Evolutionary conservation across 2,329 filamentous ascomycete species (phyloP), one percentile per base, ranked within the genome.

Genomic region (Colletotrichum salicis): DNA sequence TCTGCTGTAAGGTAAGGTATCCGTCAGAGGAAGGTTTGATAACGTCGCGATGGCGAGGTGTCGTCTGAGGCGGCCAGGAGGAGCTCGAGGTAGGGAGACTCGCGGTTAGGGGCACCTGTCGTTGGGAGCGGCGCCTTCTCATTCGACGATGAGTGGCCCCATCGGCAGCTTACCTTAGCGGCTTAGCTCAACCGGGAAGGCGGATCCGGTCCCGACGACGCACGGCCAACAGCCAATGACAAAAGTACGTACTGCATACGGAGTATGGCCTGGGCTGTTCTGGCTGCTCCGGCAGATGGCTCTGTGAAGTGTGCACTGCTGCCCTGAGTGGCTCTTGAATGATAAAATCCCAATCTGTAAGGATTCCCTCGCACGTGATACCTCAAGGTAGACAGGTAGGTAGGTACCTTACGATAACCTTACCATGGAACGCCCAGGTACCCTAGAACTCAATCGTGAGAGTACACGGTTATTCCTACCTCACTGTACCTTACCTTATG

Each of bases 131-230:
- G 54, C 58, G 10, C 29, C 41, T 48, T 55, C 54, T 37, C 27
- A 71, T 69, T 71, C 54, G 69, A 60, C 58, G 27, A 48, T 19
- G 59, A 41, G 37, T 63, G 22, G 52, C 52, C 29, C 51, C 52
- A 15, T 61, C 22, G 35, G 8, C 33, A 29, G 45, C 64, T 51
- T 29, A 31, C 61, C 61, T 54, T 63, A 29, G 22, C 27, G 35
- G 29, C 51, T 57, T 51, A 48, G 57, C 65, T 63, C 45, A 19
- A 45, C 19, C 69, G 64, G 69, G 55, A 69, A 63, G 58, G 58
- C 63, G 65, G 59, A 64, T 60, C 69, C 69, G 69, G 58, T 51
- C 41, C 69, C 54, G 64, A 63, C n/a, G 8, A 31, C 22, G 13
- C 31, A 51, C 27, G 29, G 19, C 31, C 10, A 11, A 13, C 54